These are phyloP conservation scores for Boletus barrowsii DNA, from an alignment of 768 basidiomycete species.

Conservation along the genomic window DNA sequence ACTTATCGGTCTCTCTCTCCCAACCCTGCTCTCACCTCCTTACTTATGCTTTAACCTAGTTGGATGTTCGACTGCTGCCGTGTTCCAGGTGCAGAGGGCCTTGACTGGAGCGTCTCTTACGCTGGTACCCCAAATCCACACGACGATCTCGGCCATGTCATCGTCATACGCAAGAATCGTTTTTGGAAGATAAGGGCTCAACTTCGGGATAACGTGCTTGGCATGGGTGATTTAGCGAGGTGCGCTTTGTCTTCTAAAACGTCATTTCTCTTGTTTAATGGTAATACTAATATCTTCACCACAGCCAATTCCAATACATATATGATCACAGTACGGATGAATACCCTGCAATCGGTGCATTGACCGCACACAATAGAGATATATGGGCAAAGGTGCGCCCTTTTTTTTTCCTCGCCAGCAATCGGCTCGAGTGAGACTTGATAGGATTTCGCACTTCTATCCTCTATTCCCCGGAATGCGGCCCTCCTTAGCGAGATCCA, in stretches of 20 bases:
- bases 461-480: slow-evolving; percentile 58
- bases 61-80: slow-evolving; percentile 95
- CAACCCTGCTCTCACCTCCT: neutral
- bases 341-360: slow-evolving; percentile 72
- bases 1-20: slow-evolving; percentile 61
- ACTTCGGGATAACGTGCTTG: slow-evolving; percentile 52
- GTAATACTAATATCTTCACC: slow-evolving; percentile 5
- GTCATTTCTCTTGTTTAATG: neutral
- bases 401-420: neutral
- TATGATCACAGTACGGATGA: slow-evolving; percentile 59
- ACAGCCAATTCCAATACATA: slow-evolving; percentile 70
- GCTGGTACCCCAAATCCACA: slow-evolving; percentile 41
- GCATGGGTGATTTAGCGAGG: slow-evolving; percentile 65
- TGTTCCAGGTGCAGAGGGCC: slow-evolving; percentile 66
- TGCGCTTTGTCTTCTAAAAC: slow-evolving; percentile 27
- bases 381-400: slow-evolving; percentile 76
- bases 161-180: slow-evolving; percentile 82
- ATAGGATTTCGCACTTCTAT: slow-evolving; percentile 65
- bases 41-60: slow-evolving; percentile 34
- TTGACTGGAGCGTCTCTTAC: slow-evolving; percentile 76
- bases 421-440: neutral
- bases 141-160: slow-evolving; percentile 68
- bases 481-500: slow-evolving; percentile 69
- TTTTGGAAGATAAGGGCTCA: slow-evolving; percentile 76
- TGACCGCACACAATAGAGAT: slow-evolving; percentile 81